These are phyloP conservation scores for Nymphaea thermarum DNA, from an alignment of 164 flowering plant species.

Conservation along the genomic window DNA sequence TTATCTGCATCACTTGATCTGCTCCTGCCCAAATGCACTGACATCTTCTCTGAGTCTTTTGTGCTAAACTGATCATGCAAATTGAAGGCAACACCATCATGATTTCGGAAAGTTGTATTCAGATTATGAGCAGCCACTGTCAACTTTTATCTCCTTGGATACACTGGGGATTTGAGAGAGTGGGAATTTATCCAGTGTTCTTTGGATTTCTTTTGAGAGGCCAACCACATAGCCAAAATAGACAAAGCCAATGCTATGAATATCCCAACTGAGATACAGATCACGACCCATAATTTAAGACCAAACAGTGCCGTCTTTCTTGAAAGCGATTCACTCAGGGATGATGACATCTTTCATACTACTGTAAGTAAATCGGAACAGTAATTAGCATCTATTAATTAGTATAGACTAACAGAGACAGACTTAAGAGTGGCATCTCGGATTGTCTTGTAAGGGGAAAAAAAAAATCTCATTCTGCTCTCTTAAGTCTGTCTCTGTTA, in stretches of 20 bases:
- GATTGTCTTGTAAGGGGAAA: too few relatives aligned
- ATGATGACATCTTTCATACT: too few relatives aligned
- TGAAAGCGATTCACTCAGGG: too few relatives aligned
- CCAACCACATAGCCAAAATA: slow-evolving; percentile 47
- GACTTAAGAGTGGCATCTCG: too few relatives aligned
- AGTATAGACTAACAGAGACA: too few relatives aligned
- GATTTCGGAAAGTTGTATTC: slow-evolving; percentile 26
- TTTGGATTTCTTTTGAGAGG: slow-evolving; percentile 44
- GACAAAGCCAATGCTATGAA: slow-evolving; percentile 55
- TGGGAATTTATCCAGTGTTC: slow-evolving; percentile 31
- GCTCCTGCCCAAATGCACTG: slow-evolving; percentile 49
- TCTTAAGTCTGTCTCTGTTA: too few relatives aligned
- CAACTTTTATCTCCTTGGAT: slow-evolving; percentile 72
- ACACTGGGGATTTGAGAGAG: slow-evolving; percentile 51
- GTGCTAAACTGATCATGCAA: slow-evolving; percentile 35
- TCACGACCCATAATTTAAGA: slow-evolving; percentile 64
- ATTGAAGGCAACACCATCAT: slow-evolving; percentile 26
- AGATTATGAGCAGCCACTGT: slow-evolving; percentile 27
- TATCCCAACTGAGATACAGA: slow-evolving; percentile 52
- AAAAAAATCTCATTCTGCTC: too few relatives aligned
- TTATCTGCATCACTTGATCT: slow-evolving; percentile 69
- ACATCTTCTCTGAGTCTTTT: slow-evolving; percentile 47
- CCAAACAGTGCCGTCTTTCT: slow-evolving; percentile 40
- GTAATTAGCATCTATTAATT: too few relatives aligned
- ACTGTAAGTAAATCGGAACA: too few relatives aligned